phyloP scores from a whole-genome alignment of 139 green algal species.

The Mychonastes homosphaera region DNA sequence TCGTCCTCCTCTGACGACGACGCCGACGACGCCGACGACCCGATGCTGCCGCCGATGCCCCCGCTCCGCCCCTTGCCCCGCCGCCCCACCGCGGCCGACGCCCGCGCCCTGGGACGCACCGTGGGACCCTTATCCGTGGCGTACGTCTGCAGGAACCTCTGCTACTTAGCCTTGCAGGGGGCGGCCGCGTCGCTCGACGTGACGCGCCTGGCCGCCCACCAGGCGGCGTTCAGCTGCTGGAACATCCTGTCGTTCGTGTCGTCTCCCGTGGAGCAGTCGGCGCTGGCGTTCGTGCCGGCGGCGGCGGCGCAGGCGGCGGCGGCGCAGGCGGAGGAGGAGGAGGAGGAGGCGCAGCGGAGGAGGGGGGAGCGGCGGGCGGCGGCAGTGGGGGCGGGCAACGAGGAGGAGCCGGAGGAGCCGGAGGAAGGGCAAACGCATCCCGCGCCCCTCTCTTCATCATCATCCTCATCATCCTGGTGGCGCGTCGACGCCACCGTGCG shows the following conservation, averaged over 20 bases:
- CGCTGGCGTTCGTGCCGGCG: conserved; percentile 44
- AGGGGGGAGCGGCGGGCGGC: not conserved
- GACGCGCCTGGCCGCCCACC: conserved; percentile 53
- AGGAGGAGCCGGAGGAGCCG: not conserved
- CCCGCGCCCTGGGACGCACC: conserved; percentile 14
- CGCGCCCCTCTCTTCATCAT: conserved; percentile 14
- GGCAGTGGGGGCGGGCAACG: not conserved
- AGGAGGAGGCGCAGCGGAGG: not conserved
- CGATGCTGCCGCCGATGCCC: too few relatives aligned
- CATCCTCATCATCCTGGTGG: conserved; percentile 4
- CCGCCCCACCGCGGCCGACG: not conserved
- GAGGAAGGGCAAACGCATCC: not conserved
- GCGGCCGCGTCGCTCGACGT: conserved; percentile 37
- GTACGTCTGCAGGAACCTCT: conserved; percentile 42
- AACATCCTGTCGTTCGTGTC: conserved; percentile 43
- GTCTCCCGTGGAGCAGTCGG: conserved; percentile 50
- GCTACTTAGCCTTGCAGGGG: conserved; percentile 20
- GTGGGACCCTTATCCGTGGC: conserved; percentile 47
- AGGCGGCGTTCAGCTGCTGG: conserved; percentile 33
- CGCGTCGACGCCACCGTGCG: conserved; percentile 10
- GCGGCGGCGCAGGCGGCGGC: not conserved
- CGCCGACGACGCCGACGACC: too few relatives aligned
- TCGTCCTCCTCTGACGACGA: too few relatives aligned
- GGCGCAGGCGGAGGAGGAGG: not conserved
- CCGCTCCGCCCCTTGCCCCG: too few relatives aligned